Evolutionary conservation across 1,139 yeast species (phyloP).

Genomic region (Pichia sp.): DNA sequence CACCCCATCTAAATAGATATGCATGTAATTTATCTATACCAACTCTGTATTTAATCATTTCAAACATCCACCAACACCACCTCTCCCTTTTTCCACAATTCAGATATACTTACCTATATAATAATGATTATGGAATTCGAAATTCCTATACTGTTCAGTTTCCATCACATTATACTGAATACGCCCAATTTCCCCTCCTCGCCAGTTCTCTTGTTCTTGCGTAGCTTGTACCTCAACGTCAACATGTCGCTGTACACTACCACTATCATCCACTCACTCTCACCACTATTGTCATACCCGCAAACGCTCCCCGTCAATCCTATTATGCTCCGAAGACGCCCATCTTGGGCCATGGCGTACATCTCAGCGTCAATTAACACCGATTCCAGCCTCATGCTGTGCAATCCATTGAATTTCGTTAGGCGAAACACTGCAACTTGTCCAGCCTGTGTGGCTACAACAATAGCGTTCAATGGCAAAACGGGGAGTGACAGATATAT

Average conservation of each 20-base stretch:
- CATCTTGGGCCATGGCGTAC: slow-evolving; percentile 20
- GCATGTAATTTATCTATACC: not conserved
- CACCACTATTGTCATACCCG: slow-evolving; percentile 10
- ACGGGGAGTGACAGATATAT: slow-evolving; percentile 43
- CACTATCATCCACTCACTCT: slow-evolving; percentile 14
- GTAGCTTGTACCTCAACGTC: slow-evolving; percentile 1
- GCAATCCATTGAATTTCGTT: slow-evolving; percentile 52
- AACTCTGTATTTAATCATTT: slow-evolving; percentile 1
- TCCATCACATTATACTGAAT: not conserved
- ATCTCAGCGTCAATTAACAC: slow-evolving; percentile 41
- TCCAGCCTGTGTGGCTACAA: slow-evolving; percentile 58
- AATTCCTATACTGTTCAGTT: not conserved
- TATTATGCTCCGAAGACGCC: slow-evolving; percentile 25
- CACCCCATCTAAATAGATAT: not conserved
- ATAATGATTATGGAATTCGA: not conserved
- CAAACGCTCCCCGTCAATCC: slow-evolving; percentile 20
- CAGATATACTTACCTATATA: not conserved
- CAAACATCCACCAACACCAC: not conserved
- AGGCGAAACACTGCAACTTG: slow-evolving; percentile 53
- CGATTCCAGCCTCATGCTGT: slow-evolving; percentile 59
- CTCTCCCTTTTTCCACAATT: not conserved
- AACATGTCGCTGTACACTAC: slow-evolving; percentile 17
- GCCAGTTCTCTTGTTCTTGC: not conserved
- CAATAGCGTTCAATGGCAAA: slow-evolving; percentile 40
- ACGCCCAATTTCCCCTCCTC: not conserved